phyloP scores from a whole-genome alignment of 306 rosid species.

The Fagus crenata region DNA sequence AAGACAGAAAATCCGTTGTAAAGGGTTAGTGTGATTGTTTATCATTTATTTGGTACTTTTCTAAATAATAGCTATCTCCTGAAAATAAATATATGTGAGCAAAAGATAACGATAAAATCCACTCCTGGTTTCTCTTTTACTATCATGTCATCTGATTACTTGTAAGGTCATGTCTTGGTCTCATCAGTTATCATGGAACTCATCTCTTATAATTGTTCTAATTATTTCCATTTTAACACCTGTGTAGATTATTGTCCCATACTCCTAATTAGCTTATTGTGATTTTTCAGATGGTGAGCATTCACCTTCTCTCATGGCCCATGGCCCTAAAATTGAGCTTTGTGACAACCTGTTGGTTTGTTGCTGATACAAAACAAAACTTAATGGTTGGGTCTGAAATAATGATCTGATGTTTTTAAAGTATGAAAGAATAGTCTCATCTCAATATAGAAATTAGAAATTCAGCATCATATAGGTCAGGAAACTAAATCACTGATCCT shows the following conservation, averaged over 20 bases:
- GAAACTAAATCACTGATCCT: not conserved
- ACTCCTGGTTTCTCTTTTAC: not conserved
- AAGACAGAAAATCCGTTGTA: slow-evolving; percentile 31
- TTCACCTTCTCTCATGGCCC: not conserved
- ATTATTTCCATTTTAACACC: not conserved
- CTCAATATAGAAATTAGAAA: not conserved
- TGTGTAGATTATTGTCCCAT: not conserved
- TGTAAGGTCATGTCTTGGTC: not conserved
- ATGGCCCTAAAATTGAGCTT: not conserved
- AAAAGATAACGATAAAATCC: not conserved
- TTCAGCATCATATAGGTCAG: not conserved
- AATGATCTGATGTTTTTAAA: not conserved
- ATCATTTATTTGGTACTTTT: not conserved
- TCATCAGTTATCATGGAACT: not conserved
- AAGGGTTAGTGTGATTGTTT: slow-evolving; percentile 44
- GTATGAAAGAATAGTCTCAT: not conserved
- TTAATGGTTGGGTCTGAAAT: not conserved
- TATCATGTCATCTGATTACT: not conserved
- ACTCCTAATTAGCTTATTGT: not conserved
- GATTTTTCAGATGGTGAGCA: not conserved
- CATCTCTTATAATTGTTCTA: not conserved
- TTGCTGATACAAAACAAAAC: not conserved
- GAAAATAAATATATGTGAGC: not conserved
- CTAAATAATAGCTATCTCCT: not conserved
- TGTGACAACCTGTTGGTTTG: not conserved